Evolutionary conservation across 2,329 filamentous ascomycete species (phyloP), one percentile per base, ranked within the genome.

Genomic region (Exophiala aquamarina): DNA sequence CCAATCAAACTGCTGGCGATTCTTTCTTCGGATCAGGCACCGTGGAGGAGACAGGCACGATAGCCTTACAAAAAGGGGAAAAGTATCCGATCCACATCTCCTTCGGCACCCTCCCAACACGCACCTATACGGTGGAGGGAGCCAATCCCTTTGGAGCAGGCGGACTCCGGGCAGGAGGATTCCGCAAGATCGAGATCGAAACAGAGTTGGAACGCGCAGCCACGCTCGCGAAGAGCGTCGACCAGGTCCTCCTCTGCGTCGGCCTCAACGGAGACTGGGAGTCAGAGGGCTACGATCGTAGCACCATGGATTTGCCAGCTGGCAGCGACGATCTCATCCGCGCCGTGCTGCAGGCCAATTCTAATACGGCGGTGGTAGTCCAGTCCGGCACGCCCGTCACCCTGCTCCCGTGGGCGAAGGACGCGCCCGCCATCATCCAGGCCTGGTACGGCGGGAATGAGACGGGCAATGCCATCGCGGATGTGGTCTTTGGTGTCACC

Each of bases 361-460:
- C 82, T 2, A 74, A 74, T 15, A 87, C 84, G 0, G 74, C 87
- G 13, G 82, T 89, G 0, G 77, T 89, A 14, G 83, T 83, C 60
- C 82, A 86, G 52, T 84, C 82, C 1, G 83, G 82, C n/a, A 82
- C 81, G 3, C 82, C 83, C 0, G 77, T 87, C 13, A 76, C 77
- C 2, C 83, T 87, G 82, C 84, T 84, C 13, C n/a, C n/a, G n/a
- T 90, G 85, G 86, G 79, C 73, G 1, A 72, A 80, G 53, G 66
- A 73, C 17, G 82, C 85, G 2, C 78, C 83, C 3, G 79, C 83
- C 1, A 81, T 89, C 21, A 61, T 90, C 1, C 85, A 89, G 61
- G 78, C 81, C 0, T 87, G 83, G 82, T 86, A 85, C 58, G 81
- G 83, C 62, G 82, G 84, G 2, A 81, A 87, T 62, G 83, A 87